A percentile compares a stretch with the other conserved stretches of the same genome.
These are phyloP conservation scores for Magnaporthiopsis poae DNA, from an alignment of 2,329 filamentous ascomycete species.

Conservation along the genomic window DNA sequence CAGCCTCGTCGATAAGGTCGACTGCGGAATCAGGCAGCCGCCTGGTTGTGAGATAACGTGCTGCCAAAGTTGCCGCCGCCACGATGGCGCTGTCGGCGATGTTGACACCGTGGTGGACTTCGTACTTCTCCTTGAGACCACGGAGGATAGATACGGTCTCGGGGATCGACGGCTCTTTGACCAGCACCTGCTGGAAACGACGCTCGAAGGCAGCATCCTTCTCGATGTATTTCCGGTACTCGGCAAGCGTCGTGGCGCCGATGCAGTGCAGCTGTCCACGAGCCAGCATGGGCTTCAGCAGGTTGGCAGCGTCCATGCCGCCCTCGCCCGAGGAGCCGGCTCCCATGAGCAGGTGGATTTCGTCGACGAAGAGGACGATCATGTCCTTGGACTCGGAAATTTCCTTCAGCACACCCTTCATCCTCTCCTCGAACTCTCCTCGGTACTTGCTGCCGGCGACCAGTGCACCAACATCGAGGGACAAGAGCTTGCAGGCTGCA, in stretches of 20 bases:
- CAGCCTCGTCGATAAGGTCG: slow-evolving; percentile 90
- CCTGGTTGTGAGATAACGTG: slow-evolving; percentile 82
- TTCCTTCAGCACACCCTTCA: slow-evolving; percentile 98
- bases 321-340: slow-evolving; percentile 89
- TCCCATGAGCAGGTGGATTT: slow-evolving; percentile 97
- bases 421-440: slow-evolving; percentile 96
- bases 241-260: slow-evolving; percentile 84
- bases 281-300: slow-evolving; percentile 96
- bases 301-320: slow-evolving; percentile 96
- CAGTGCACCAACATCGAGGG: slow-evolving; percentile 85
- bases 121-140: slow-evolving; percentile 94
- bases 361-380: slow-evolving; percentile 96
- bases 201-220: slow-evolving; percentile 97
- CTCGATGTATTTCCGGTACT: slow-evolving; percentile 94
- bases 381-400: slow-evolving; percentile 90
- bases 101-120: slow-evolving; percentile 94
- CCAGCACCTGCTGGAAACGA: slow-evolving; percentile 94
- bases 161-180: slow-evolving; percentile 80
- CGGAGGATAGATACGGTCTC: slow-evolving; percentile 98
- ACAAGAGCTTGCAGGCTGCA: slow-evolving; percentile 84
- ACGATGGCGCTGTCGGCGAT: slow-evolving; percentile 93
- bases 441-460: slow-evolving; percentile 97
- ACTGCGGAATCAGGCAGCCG: slow-evolving; percentile 93
- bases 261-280: slow-evolving; percentile 96
- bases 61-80: slow-evolving; percentile 78